Evolutionary conservation across 169 alveolate species (phyloP).

Genomic region (Gregarina niphandrodes): DNA sequence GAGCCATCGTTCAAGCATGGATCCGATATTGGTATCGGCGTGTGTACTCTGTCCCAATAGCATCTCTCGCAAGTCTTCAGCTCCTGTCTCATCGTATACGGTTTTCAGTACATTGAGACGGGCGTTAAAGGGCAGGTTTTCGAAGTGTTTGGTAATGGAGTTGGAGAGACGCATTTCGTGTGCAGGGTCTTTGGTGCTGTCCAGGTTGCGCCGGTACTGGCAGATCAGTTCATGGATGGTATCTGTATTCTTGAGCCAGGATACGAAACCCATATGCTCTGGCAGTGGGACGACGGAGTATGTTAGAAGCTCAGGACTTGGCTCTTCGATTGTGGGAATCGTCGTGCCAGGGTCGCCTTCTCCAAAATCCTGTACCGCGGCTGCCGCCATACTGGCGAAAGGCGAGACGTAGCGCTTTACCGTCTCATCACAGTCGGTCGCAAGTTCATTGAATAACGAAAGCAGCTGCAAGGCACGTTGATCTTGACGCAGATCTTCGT

Average conservation of each 20-base stretch:
- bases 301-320: constrained; percentile 38
- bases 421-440: too few species aligned
- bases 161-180: constrained; percentile 35
- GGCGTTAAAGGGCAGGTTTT: too few species aligned
- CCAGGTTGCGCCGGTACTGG: constrained; percentile 39
- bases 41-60: too few species aligned
- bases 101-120: too few species aligned
- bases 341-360: too few species aligned
- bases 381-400: constrained; percentile 34
- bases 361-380: too few species aligned
- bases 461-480: constrained; percentile 60
- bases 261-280: constrained; percentile 50
- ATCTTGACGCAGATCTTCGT: constrained; percentile 54
- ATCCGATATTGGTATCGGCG: too few species aligned
- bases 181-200: constrained; percentile 40
- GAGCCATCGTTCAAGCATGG: too few species aligned
- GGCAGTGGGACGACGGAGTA: constrained; percentile 55
- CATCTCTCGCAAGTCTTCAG: too few species aligned
- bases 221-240: constrained; percentile 46
- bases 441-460: constrained; percentile 35
- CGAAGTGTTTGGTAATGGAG: constrained; percentile 5
- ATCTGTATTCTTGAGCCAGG: constrained; percentile 63
- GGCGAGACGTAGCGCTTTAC: too few species aligned
- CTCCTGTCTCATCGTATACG: too few species aligned
- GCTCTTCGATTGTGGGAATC: too few species aligned